Evolutionary conservation across 495 filamentous ascomycete genomes (phyloP).

Genomic region (Aspergillus nanangensis): DNA sequence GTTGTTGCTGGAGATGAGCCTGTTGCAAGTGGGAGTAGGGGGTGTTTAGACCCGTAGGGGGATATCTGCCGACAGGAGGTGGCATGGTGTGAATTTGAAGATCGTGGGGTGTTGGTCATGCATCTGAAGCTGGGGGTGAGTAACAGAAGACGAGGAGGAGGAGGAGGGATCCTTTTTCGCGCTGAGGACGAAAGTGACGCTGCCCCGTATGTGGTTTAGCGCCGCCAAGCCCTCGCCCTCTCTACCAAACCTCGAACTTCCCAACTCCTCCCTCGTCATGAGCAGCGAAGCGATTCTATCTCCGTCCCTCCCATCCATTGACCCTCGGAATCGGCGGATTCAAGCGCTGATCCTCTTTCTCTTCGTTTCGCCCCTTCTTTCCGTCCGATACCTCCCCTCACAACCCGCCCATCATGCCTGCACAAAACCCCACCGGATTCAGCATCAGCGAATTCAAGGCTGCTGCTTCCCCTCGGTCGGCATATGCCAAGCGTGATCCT

Average conservation of each 20-base stretch:
- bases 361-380: neutral
- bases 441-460: constrained; percentile 67
- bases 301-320: constrained; percentile 11
- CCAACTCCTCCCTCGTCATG: neutral
- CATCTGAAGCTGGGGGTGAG: constrained; percentile 11
- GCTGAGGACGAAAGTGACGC: no score
- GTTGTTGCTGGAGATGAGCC: constrained; percentile 44
- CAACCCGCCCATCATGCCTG: constrained; percentile 37
- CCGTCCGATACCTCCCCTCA: constrained; percentile 6
- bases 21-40: constrained; percentile 39
- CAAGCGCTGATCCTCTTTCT: neutral
- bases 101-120: constrained; percentile 11
- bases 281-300: no score
- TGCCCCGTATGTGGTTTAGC: constrained; percentile 32
- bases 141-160: constrained; percentile 9
- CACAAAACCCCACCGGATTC: constrained; percentile 79
- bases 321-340: constrained; percentile 10
- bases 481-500: constrained; percentile 66
- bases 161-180: constrained; percentile 13
- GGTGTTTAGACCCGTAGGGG: constrained; percentile 40
- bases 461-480: constrained; percentile 55
- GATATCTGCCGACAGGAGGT: constrained; percentile 49
- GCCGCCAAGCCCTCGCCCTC: constrained; percentile 19
- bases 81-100: constrained; percentile 19
- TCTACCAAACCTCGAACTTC: constrained; percentile 17